phyloP scores from a whole-genome alignment of 1,139 yeast species.

The Blastobotrys illinoisensis region DNA sequence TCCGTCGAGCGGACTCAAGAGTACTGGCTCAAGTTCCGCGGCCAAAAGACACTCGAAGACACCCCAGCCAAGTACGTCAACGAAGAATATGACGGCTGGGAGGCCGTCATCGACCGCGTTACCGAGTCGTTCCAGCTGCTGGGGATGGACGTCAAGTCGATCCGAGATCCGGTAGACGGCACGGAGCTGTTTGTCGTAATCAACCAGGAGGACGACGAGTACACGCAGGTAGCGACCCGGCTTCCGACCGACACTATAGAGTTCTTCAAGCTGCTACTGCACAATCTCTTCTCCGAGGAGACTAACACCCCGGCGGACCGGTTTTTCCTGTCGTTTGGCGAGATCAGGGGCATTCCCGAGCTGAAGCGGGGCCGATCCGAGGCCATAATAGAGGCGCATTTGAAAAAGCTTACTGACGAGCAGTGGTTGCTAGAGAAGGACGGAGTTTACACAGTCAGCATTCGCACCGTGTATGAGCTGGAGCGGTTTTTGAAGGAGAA shows the following conservation, averaged over 20 bases:
- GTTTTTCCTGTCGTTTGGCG: background rate
- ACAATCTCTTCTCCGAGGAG: background rate
- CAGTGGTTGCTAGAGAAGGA: background rate
- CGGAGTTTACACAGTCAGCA: background rate
- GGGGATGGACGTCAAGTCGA: background rate
- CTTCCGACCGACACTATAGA: background rate
- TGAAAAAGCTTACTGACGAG: background rate
- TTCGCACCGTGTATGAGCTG: slow-evolving; percentile 24
- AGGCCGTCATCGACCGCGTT: background rate
- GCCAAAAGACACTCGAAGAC: background rate
- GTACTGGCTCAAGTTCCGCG: background rate
- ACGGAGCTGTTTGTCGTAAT: background rate
- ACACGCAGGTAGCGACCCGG: background rate
- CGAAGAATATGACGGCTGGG: background rate
- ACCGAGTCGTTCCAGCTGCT: background rate
- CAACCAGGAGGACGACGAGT: background rate
- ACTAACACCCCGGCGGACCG: background rate
- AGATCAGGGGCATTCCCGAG: background rate
- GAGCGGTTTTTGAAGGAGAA: slow-evolving; percentile 34
- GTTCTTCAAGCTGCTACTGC: background rate
- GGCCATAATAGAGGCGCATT: background rate
- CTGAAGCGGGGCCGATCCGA: background rate
- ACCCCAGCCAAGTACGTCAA: background rate
- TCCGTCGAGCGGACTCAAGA: background rate
- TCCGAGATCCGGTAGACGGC: background rate